Conservation (phyloP, 495 filamentous ascomycete genomes). For the Amniculicola lignicola region DNA sequence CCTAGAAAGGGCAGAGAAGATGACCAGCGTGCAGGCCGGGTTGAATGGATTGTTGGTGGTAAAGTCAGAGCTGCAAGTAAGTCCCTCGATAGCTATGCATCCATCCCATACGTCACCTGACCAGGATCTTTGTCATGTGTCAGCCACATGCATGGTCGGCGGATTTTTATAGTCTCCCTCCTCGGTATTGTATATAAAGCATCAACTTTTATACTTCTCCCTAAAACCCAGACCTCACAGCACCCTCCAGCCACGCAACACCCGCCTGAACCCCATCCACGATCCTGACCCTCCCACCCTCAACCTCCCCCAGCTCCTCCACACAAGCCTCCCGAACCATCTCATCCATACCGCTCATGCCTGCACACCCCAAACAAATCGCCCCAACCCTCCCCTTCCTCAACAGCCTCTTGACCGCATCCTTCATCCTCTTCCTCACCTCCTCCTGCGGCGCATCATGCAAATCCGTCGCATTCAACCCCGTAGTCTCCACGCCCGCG, state of each 20-base stretch:
- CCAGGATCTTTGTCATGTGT: too few relatives aligned
- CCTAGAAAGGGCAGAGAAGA: too few relatives aligned
- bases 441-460: conserved; percentile 64
- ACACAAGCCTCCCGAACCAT: conserved; percentile 69
- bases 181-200: too few relatives aligned
- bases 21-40: too few relatives aligned
- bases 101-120: too few relatives aligned
- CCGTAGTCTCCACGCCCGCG: conserved; percentile 79
- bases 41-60: too few relatives aligned
- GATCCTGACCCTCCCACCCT: conserved; percentile 62
- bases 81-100: too few relatives aligned
- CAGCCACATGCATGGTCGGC: too few relatives aligned
- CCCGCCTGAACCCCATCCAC: conserved; percentile 84
- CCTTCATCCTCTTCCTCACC: conserved; percentile 62
- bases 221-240: conserved; percentile 34
- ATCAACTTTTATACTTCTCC: background rate
- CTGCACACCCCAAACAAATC: conserved; percentile 78
- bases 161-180: too few relatives aligned
- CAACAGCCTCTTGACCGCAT: conserved; percentile 61
- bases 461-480: conserved; percentile 75
- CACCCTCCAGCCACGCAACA: conserved; percentile 62
- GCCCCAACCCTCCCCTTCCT: conserved; percentile 56
- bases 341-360: conserved; percentile 86
- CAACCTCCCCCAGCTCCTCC: conserved; percentile 58
- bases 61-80: too few relatives aligned